Evolutionary conservation across 495 filamentous ascomycete genomes (phyloP).

Genomic region (Parathielavia hyrcaniae): DNA sequence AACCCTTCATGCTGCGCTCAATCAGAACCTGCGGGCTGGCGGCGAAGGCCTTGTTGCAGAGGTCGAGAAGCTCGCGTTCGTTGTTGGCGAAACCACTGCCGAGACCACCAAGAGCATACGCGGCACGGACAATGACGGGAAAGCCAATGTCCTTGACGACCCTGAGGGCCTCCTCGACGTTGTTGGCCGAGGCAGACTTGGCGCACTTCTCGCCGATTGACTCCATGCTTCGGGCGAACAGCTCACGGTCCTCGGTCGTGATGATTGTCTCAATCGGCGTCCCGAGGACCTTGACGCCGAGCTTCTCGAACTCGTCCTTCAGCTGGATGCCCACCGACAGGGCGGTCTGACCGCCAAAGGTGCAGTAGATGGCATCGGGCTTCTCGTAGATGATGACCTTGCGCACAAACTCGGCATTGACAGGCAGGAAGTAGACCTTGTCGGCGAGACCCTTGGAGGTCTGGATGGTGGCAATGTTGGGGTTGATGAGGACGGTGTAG

Average conservation of each 20-base stretch:
- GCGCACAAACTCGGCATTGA: slow-evolving; percentile 94
- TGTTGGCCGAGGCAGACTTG: slow-evolving; percentile 87
- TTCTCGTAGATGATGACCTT: slow-evolving; percentile 90
- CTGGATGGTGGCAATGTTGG: slow-evolving; percentile 98
- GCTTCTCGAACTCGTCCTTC: slow-evolving; percentile 85
- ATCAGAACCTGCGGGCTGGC: slow-evolving; percentile 94
- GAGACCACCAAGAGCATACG: slow-evolving; percentile 90
- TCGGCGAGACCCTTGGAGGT: slow-evolving; percentile 96
- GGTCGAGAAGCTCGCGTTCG: slow-evolving; percentile 74
- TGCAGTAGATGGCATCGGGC: slow-evolving; percentile 93
- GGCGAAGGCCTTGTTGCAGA: slow-evolving; percentile 93
- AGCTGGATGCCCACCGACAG: slow-evolving; percentile 92
- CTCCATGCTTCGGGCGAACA: slow-evolving; percentile 97
- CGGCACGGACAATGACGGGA: slow-evolving; percentile 94
- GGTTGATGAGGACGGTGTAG: slow-evolving; percentile 92
- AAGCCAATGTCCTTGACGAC: slow-evolving; percentile 87
- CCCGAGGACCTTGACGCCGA: slow-evolving; percentile 89
- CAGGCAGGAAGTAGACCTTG: slow-evolving; percentile 96
- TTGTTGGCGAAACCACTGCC: slow-evolving; percentile 94
- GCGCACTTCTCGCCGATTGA: slow-evolving; percentile 97
- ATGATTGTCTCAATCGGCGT: slow-evolving; percentile 98
- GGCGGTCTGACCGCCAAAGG: slow-evolving; percentile 93
- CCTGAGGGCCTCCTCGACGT: slow-evolving; percentile 72
- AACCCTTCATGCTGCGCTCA: slow-evolving; percentile 97
- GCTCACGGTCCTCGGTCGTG: slow-evolving; percentile 93